A percentile compares a stretch with the other conserved stretches of the same genome.
These are phyloP conservation scores for Halenospora varia DNA, from an alignment of 495 filamentous ascomycete species.

Conservation along the genomic window DNA sequence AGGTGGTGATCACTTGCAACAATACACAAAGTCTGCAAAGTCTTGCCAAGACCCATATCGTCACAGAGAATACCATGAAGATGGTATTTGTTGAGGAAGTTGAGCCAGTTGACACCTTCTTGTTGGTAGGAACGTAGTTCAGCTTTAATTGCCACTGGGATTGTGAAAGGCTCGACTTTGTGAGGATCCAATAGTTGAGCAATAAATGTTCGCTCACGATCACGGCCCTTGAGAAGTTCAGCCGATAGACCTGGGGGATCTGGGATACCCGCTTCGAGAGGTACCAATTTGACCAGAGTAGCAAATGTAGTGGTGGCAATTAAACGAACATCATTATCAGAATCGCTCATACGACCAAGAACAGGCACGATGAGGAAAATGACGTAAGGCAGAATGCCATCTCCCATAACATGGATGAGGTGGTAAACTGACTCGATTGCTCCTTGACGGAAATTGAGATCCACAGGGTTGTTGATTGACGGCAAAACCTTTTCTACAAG, in stretches of 20 bases:
- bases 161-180: constrained; percentile 89
- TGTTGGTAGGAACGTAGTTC: constrained; percentile 95
- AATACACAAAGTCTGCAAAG: constrained; percentile 94
- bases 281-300: constrained; percentile 95
- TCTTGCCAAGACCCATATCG: constrained; percentile 99
- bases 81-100: constrained; percentile 96
- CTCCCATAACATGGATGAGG: constrained; percentile 97
- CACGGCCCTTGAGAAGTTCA: constrained; percentile 81
- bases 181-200: constrained; percentile 91
- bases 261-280: constrained; percentile 95
- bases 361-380: constrained; percentile 99
- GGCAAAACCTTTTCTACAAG: constrained; percentile 90
- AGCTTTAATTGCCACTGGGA: constrained; percentile 95
- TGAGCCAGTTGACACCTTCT: constrained; percentile 97
- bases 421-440: constrained; percentile 93
- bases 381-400: constrained; percentile 91
- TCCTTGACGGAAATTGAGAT: constrained; percentile 84
- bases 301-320: constrained; percentile 97
- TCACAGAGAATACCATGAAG: constrained; percentile 98
- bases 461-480: constrained; percentile 79
- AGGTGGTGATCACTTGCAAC: constrained; percentile 96
- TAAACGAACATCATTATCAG: constrained; percentile 89
- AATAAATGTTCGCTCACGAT: constrained; percentile 93
- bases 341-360: constrained; percentile 97
- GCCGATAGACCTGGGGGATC: constrained; percentile 91